Evolutionary conservation across 164 flowering plant genomes (phyloP), one percentile per base, ranked within the genome.

Genomic region (Chimonanthus salicifolius): DNA sequence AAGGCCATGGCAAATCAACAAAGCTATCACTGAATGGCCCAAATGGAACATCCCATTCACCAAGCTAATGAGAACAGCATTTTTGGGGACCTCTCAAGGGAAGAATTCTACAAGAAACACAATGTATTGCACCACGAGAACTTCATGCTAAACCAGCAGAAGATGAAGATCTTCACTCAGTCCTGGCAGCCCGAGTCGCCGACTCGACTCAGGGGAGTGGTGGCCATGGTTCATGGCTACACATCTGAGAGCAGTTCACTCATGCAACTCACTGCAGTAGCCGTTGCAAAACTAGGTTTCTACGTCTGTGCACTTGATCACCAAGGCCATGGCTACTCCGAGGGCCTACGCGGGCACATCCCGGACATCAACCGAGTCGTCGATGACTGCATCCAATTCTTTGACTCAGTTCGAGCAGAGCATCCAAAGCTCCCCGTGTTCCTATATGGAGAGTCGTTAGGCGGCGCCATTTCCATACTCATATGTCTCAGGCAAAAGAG

Each of bases 311-410:
- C 85, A 13, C 75, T 85, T 2, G 88, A 83, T 77, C 80, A 83
- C 9, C 88, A 80, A 58, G 88, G 88, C 78, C 88, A 85, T 72
- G 88, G 88, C 77, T 64, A 49, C 63, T 85, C 88, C 0, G 81
- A 85, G 0, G 88, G 88, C 47, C 49, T 74, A 0, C 75, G 74
- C 6, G 88, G 86, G 9, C 83, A 85, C 72, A 79, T 85, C 45
- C 82, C 88, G 1, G 74, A 79, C 44, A 76, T 85, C 20, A 11
- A 71, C 0, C 71, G 72, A 4, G 50, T 82, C 4, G 66, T 85
- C 3, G 63, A 70, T 1, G 88, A 83, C 65, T 85, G 86, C 74
- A 79, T 76, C 6, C 77, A 80, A 7, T 80, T 43, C 70, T 85
- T 85, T 72, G 83, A 80, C 66, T 67, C 74, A 0, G 72, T 60